Evolutionary conservation across 1,284 basidiomycete genomes (phyloP).

Genomic region (Termitomyces sp.): DNA sequence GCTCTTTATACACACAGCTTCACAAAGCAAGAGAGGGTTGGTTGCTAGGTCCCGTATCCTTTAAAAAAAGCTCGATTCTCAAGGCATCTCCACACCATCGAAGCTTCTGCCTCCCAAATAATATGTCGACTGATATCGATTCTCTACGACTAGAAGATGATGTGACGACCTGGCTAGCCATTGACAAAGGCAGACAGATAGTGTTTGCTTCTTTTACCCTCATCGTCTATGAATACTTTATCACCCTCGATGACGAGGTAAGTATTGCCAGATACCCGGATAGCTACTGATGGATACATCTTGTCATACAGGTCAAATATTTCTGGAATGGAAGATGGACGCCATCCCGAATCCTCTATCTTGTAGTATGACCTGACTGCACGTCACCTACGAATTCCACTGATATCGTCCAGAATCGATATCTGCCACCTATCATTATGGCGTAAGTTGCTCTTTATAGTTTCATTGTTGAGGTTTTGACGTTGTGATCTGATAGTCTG

Average conservation of each 20-base stretch:
- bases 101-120: neutral
- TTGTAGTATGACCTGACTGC: constrained; percentile 1
- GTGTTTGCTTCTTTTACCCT: constrained; percentile 8
- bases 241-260: constrained; percentile 12
- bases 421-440: constrained; percentile 11
- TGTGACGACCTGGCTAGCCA: constrained; percentile 6
- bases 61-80: neutral
- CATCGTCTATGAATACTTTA: constrained; percentile 11
- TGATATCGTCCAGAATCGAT: constrained; percentile 6
- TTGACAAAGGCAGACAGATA: constrained; percentile 8
- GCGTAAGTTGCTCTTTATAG: neutral
- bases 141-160: neutral
- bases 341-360: constrained; percentile 9
- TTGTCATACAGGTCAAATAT: constrained; percentile 3
- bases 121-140: neutral
- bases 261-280: neutral
- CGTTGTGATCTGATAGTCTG: neutral
- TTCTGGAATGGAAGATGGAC: constrained; percentile 15
- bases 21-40: no score
- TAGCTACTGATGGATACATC: neutral
- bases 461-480: neutral
- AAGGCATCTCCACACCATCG: neutral
- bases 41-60: neutral
- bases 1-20: no score
- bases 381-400: neutral